Conservation (phyloP, 768 basidiomycete genomes). For the Candolleomyces eurysporus region DNA sequence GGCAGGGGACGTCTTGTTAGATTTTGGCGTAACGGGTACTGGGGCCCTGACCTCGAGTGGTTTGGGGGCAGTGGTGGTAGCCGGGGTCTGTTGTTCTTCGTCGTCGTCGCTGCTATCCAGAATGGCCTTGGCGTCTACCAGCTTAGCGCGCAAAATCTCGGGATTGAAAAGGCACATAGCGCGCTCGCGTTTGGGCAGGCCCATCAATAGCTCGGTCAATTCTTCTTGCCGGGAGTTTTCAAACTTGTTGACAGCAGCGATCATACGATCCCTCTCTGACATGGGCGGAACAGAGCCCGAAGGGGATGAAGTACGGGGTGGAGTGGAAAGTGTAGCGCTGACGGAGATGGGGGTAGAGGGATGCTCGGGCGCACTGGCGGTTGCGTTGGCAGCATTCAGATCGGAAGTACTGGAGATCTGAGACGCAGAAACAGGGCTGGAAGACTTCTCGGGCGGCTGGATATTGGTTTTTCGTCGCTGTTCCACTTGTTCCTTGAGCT, state of each 20-base stretch:
- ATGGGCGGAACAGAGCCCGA: conserved; percentile 55
- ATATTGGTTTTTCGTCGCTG: conserved; percentile 22
- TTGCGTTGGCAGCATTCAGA: conserved; percentile 60
- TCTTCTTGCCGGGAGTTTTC: conserved; percentile 60
- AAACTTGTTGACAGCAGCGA: conserved; percentile 60
- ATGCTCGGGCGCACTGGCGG: conserved; percentile 87
- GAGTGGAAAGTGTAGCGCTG: conserved; percentile 71
- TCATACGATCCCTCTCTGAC: conserved; percentile 76
- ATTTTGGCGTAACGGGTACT: conserved; percentile 59
- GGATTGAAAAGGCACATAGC: conserved; percentile 90
- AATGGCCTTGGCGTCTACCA: conserved; percentile 80
- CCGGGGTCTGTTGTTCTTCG: conserved; percentile 32
- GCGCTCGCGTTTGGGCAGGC: conserved; percentile 82
- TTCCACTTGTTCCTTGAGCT: conserved; percentile 63
- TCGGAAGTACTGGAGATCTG: conserved; percentile 75
- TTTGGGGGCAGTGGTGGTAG: conserved; percentile 17
- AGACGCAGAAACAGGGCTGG: conserved; percentile 43
- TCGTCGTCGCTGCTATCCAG: conserved; percentile 71
- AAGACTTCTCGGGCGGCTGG: conserved; percentile 45
- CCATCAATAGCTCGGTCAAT: conserved; percentile 79
- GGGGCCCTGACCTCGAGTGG: conserved; percentile 12
- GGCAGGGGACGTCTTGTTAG: conserved; percentile 46
- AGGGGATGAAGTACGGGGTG: conserved; percentile 82
- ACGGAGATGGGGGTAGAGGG: conserved; percentile 84
- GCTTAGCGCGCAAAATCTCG: conserved; percentile 73